Percentiles rank a stretch among this genome's conserved stretches.
Conservation (phyloP, 2,329 filamentous ascomycete species). For the Colletotrichum lentis region DNA sequence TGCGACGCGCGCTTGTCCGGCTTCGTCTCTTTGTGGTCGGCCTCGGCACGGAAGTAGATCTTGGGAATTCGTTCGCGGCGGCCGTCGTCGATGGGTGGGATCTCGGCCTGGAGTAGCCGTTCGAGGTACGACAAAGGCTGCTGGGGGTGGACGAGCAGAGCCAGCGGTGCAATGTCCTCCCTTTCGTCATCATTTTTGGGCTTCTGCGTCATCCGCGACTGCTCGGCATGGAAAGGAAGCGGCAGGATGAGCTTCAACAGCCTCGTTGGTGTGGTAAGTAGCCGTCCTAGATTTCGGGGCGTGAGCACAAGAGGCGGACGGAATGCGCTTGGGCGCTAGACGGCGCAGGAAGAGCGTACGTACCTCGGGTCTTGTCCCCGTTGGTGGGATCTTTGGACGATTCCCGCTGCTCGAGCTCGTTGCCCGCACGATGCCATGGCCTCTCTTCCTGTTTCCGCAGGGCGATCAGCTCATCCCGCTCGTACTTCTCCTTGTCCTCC, state of each 20-base stretch:
- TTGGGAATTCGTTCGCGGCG: conserved; percentile 74
- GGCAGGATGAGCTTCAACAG: conserved; percentile 84
- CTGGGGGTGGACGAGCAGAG: conserved; percentile 85
- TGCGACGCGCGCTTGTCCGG: conserved; percentile 39
- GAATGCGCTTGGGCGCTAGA: not conserved
- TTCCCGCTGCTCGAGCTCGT: conserved; percentile 53
- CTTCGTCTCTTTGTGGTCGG: conserved; percentile 58
- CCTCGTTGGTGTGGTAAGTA: conserved; percentile 81
- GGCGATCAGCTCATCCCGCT: conserved; percentile 51
- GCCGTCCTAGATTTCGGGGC: conserved; percentile 63
- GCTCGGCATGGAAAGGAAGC: conserved; percentile 55
- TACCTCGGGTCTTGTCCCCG: conserved; percentile 47
- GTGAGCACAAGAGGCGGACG: not conserved
- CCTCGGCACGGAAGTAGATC: conserved; percentile 82
- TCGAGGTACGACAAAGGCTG: conserved; percentile 92
- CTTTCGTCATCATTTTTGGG: conserved; percentile 44
- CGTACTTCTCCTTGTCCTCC: conserved; percentile 46
- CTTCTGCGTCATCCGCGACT: conserved; percentile 16
- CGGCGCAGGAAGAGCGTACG: not conserved
- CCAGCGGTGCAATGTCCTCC: conserved; percentile 76
- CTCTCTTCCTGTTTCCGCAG: conserved; percentile 66
- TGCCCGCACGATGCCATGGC: conserved; percentile 72
- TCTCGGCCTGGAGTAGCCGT: conserved; percentile 85
- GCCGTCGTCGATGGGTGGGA: conserved; percentile 73
- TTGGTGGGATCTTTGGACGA: conserved; percentile 42